phyloP scores from a whole-genome alignment of 441 rosid species.

The Kokia cookei region DNA sequence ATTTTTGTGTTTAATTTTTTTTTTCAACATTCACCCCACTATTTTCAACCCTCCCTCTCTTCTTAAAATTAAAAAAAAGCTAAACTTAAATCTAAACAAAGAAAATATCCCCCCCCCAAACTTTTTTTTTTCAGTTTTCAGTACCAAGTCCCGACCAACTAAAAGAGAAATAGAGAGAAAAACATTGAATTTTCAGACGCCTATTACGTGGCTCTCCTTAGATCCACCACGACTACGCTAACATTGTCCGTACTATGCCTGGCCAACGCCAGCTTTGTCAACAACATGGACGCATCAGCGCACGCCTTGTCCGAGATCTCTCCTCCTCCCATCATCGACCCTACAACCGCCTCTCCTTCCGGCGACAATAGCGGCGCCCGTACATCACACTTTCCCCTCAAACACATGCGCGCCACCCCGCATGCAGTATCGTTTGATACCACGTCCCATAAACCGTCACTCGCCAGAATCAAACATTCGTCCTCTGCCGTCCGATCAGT shows the following conservation, averaged over 20 bases:
- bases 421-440: constrained; percentile 60
- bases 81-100: no score
- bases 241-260: constrained; percentile 62
- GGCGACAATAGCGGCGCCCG: not conserved
- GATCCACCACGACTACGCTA: constrained; percentile 69
- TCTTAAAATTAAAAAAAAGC: no score
- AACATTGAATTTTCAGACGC: not conserved
- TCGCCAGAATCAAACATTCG: constrained; percentile 50
- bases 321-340: not conserved
- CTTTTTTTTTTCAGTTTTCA: not conserved
- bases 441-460: constrained; percentile 65
- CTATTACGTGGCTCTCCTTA: constrained; percentile 31
- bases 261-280: constrained; percentile 56
- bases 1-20: not conserved
- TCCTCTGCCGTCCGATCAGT: constrained; percentile 41
- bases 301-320: constrained; percentile 34
- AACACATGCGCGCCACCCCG: constrained; percentile 44
- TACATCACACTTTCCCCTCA: constrained; percentile 24
- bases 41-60: not conserved
- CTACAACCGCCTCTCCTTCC: not conserved
- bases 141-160: not conserved
- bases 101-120: no score
- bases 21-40: not conserved
- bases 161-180: not conserved
- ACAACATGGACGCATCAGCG: constrained; percentile 44